These are phyloP conservation scores for Hymenoscyphus fraxineus DNA, from an alignment of 2,329 filamentous ascomycete genomes.

Conservation along the genomic window DNA sequence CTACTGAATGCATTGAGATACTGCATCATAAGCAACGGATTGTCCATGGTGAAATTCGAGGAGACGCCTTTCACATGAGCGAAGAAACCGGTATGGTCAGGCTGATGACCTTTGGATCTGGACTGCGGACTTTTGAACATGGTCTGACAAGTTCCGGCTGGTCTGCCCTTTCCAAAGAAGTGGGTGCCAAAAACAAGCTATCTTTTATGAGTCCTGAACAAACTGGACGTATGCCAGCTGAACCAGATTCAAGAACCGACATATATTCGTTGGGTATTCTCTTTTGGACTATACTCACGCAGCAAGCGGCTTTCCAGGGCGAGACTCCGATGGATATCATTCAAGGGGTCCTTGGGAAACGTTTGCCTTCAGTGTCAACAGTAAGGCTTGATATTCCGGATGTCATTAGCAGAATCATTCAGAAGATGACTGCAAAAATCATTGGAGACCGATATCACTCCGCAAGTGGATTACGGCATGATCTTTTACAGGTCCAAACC, in stretches of 20 bases:
- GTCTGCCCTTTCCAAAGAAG: conserved; percentile 75
- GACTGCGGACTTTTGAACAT: conserved; percentile 84
- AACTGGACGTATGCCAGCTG: conserved; percentile 86
- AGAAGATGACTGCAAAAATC: conserved; percentile 88
- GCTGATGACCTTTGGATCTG: conserved; percentile 81
- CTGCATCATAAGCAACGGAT: conserved; percentile 85
- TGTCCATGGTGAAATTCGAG: conserved; percentile 86
- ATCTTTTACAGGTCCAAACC: conserved; percentile 70
- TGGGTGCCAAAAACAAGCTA: conserved; percentile 84
- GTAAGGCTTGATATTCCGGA: conserved; percentile 82
- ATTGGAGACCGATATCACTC: conserved; percentile 88
- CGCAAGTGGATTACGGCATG: conserved; percentile 78
- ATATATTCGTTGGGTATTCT: conserved; percentile 89
- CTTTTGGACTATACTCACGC: conserved; percentile 82
- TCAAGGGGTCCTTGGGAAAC: conserved; percentile 77
- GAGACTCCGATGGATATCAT: conserved; percentile 83
- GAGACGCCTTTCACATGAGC: conserved; percentile 88
- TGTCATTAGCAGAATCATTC: conserved; percentile 75
- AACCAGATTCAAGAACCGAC: conserved; percentile 87
- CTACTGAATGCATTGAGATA: conserved; percentile 79
- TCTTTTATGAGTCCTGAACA: conserved; percentile 93
- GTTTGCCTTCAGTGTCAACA: conserved; percentile 71
- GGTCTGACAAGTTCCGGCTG: conserved; percentile 82
- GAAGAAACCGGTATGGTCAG: conserved; percentile 67
- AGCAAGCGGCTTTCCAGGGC: conserved; percentile 75